These are phyloP conservation scores for Anethum foeniculum DNA, from an alignment of 140 eudicot genomes.

Conservation along the genomic window DNA sequence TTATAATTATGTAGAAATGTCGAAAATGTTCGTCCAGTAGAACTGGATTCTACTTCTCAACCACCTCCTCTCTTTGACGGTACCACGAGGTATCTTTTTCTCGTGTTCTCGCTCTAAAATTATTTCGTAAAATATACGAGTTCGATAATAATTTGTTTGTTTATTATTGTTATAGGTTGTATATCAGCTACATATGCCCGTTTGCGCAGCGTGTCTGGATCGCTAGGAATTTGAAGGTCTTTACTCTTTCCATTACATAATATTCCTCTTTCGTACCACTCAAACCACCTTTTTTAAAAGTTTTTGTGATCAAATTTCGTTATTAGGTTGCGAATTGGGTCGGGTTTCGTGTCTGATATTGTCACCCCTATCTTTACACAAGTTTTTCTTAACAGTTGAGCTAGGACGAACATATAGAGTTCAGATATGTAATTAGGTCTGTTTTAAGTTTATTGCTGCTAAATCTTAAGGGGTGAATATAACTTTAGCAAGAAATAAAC, in stretches of 20 bases:
- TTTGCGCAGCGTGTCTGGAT: slow-evolving; percentile 89
- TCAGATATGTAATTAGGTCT: neutral
- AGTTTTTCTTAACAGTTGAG: neutral
- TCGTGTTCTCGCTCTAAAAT: neutral
- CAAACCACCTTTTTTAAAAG: neutral
- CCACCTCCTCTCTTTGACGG: slow-evolving; percentile 75
- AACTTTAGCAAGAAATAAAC: neutral
- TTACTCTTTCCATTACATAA: neutral
- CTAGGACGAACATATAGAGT: neutral
- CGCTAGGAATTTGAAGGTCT: slow-evolving; percentile 65
- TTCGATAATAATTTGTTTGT: neutral
- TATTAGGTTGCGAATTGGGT: too few species aligned
- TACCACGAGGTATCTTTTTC: slow-evolving; percentile 23
- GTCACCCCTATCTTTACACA: neutral
- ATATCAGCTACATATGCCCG: slow-evolving; percentile 48
- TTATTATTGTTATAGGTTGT: slow-evolving; percentile 42
- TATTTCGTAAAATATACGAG: too few species aligned
- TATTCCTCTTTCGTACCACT: neutral
- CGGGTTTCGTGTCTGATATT: too few species aligned
- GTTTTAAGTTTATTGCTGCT: neutral
- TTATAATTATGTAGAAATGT: slow-evolving; percentile 19
- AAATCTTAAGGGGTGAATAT: neutral
- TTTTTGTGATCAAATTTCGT: neutral
- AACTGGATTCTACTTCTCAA: slow-evolving; percentile 57
- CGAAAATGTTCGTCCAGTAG: slow-evolving; percentile 35